Evolutionary conservation across 2,329 filamentous ascomycete genomes (phyloP).

Genomic region (Anthostomella pinea): DNA sequence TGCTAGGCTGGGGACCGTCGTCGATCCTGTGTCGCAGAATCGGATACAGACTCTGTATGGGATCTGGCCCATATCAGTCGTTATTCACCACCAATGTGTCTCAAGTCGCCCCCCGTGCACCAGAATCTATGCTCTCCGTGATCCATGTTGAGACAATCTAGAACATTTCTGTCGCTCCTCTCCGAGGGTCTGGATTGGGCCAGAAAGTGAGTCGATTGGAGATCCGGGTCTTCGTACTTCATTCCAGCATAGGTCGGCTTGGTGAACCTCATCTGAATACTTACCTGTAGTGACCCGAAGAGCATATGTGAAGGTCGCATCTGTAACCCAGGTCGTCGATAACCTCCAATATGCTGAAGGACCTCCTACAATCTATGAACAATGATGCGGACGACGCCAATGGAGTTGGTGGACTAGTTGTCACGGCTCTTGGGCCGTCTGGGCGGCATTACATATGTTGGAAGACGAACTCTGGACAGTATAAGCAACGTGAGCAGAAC

Average conservation of each 20-base stretch:
- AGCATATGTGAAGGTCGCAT: slow-evolving; percentile 1
- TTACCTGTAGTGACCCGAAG: neutral
- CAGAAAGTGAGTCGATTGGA: too few relatives aligned
- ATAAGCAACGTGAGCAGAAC: slow-evolving; percentile 30
- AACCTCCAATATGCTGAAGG: slow-evolving; percentile 24
- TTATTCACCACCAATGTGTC: slow-evolving; percentile 10
- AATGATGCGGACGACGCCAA: slow-evolving; percentile 23
- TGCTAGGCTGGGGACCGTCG: neutral
- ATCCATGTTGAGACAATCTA: neutral
- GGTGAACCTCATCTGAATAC: slow-evolving; percentile 1
- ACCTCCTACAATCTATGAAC: slow-evolving; percentile 23
- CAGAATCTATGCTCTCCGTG: slow-evolving; percentile 1
- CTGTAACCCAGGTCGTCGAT: slow-evolving; percentile 2
- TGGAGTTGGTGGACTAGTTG: slow-evolving; percentile 29
- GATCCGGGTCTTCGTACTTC: too few relatives aligned
- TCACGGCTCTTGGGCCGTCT: slow-evolving; percentile 30
- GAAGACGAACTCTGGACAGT: slow-evolving; percentile 28
- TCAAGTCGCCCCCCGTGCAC: slow-evolving; percentile 6
- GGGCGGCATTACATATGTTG: slow-evolving; percentile 32
- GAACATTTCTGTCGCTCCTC: too few relatives aligned
- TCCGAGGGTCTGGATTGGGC: too few relatives aligned
- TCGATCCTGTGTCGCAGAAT: slow-evolving; percentile 8
- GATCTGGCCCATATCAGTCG: slow-evolving; percentile 20
- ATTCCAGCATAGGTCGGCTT: too few relatives aligned
- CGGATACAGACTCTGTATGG: slow-evolving; percentile 8